phyloP scores from a whole-genome alignment of 192 early-diverging fungal species.

The Coemansia sp. region DNA sequence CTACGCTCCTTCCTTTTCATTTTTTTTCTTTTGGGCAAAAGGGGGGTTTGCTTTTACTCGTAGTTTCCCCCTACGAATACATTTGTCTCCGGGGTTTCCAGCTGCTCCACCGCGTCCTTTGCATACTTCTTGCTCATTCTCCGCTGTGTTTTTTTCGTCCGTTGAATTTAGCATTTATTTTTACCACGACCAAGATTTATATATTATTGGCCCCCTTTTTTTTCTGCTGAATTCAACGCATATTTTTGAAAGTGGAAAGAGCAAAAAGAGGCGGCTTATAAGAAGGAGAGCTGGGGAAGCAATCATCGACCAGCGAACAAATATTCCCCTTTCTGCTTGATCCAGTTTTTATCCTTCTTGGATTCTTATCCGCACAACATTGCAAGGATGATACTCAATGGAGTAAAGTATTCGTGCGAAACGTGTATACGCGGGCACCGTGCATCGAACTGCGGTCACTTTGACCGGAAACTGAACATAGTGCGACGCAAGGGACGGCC shows the following conservation, averaged over 20 bases:
- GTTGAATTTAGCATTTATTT: slow-evolving; percentile 4
- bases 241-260: slow-evolving; percentile 5
- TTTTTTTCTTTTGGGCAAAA: not conserved
- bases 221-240: slow-evolving; percentile 3
- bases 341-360: not conserved
- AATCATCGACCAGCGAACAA: not conserved
- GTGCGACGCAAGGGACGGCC: slow-evolving; percentile 72
- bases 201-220: not conserved
- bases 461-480: slow-evolving; percentile 59
- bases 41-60: not conserved
- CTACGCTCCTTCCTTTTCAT: not conserved
- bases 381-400: slow-evolving; percentile 20
- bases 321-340: not conserved
- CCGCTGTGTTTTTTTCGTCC: not conserved
- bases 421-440: slow-evolving; percentile 56
- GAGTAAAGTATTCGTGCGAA: slow-evolving; percentile 48
- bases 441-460: slow-evolving; percentile 47
- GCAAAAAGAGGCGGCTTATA: slow-evolving; percentile 1
- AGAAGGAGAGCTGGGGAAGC: slow-evolving; percentile 2
- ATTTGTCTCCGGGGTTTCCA: not conserved
- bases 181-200: slow-evolving; percentile 9
- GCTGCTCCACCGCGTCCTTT: not conserved
- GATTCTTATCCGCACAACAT: not conserved
- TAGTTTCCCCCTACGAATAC: no score
- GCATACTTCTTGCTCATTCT: slow-evolving; percentile 2